Conservation (phyloP, 192 early-diverging fungal species). For the Entomortierella beljakovae region DNA sequence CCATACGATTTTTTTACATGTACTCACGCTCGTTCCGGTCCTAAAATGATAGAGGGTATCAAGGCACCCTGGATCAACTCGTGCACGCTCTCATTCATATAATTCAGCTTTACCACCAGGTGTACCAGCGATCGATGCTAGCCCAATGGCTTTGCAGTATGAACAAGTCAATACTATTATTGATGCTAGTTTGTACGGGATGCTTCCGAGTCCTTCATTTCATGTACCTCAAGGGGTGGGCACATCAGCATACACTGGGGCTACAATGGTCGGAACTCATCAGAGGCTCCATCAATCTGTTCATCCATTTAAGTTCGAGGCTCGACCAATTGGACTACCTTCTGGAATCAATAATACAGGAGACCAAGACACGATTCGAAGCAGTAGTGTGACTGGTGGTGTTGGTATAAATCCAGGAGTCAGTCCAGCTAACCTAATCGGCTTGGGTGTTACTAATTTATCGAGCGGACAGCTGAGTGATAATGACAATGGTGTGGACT, state of each 20-base stretch:
- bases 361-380: background rate
- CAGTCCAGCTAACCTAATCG: background rate
- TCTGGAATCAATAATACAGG: background rate
- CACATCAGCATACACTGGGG: background rate
- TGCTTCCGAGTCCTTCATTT: constrained; percentile 16
- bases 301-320: constrained; percentile 24
- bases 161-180: constrained; percentile 34
- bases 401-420: too few species aligned
- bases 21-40: too few species aligned
- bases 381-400: background rate
- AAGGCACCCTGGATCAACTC: constrained; percentile 16
- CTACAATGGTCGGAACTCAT: background rate
- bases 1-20: too few species aligned
- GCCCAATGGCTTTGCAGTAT: background rate
- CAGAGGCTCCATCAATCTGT: background rate
- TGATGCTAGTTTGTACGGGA: constrained; percentile 24
- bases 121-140: constrained; percentile 15
- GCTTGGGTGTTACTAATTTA: constrained; percentile 18
- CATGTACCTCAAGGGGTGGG: background rate
- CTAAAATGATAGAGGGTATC: constrained; percentile 40
- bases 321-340: background rate
- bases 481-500: constrained; percentile 3
- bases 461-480: constrained; percentile 6
- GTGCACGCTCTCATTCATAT: constrained; percentile 39
- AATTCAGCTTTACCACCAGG: constrained; percentile 26